Conservation (phyloP, 2,329 filamentous ascomycete species). For the Trichothecium roseum region DNA sequence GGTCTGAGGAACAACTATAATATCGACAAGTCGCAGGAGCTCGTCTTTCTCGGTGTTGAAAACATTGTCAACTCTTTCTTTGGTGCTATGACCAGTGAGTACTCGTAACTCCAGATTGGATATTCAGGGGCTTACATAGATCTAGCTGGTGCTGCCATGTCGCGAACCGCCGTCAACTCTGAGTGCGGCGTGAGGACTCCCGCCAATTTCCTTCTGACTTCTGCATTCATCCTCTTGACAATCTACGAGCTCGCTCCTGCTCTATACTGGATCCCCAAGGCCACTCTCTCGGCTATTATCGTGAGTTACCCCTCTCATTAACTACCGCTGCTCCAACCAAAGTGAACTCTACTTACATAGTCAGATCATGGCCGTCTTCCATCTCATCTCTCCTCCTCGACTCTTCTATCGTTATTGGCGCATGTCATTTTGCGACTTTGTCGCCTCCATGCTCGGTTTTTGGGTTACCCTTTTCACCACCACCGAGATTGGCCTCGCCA, state of each 20-base stretch:
- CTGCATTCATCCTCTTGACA: conserved; percentile 49
- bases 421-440: conserved; percentile 53
- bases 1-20: conserved; percentile 51
- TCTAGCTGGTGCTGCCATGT: conserved; percentile 51
- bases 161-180: conserved; percentile 56
- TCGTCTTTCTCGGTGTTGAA: conserved; percentile 50
- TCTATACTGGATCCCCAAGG: conserved; percentile 59
- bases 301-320: conserved; percentile 15
- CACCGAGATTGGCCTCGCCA: conserved; percentile 48
- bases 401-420: conserved; percentile 56
- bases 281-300: conserved; percentile 55
- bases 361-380: conserved; percentile 52
- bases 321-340: too few species aligned
- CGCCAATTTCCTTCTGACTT: conserved; percentile 48
- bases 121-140: background rate
- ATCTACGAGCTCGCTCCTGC: conserved; percentile 51
- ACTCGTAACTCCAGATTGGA: too few species aligned
- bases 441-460: conserved; percentile 51
- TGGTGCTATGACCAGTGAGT: conserved; percentile 41
- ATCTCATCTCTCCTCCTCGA: conserved; percentile 46
- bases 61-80: conserved; percentile 59
- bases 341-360: too few species aligned
- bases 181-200: conserved; percentile 53
- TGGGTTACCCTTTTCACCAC: conserved; percentile 54
- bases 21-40: conserved; percentile 54